A percentile compares a stretch with the other conserved stretches of the same genome.
Evolutionary conservation across 140 eudicot species (phyloP).

Genomic region (Erigeron philadelphicus): DNA sequence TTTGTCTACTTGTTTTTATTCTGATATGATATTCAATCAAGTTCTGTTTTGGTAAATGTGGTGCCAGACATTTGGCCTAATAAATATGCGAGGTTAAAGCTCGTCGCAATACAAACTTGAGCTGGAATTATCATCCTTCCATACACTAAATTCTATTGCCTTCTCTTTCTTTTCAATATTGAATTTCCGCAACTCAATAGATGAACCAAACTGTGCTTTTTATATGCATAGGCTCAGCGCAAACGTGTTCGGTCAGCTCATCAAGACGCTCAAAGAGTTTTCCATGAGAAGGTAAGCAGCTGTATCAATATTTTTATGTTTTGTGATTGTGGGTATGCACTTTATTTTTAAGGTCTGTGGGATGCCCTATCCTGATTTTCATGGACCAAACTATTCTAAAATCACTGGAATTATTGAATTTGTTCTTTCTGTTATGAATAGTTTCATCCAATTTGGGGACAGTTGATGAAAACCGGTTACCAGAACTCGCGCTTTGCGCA

Average conservation of each 20-base stretch:
- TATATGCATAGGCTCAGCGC: slow-evolving; percentile 27
- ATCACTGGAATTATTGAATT: background rate
- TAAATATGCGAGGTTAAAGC: background rate
- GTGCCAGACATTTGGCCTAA: background rate
- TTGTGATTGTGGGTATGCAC: background rate
- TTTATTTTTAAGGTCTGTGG: background rate
- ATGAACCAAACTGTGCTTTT: background rate
- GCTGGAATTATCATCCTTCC: background rate
- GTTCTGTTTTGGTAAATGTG: background rate
- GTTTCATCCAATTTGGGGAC: slow-evolving; percentile 97
- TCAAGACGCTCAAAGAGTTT: slow-evolving; percentile 61
- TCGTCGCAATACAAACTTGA: too few relatives aligned
- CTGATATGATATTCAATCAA: background rate
- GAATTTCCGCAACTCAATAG: background rate
- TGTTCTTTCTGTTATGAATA: slow-evolving; percentile 20
- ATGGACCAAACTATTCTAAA: background rate
- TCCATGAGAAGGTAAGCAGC: slow-evolving; percentile 64
- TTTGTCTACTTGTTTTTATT: background rate
- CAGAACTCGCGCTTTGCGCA: slow-evolving; percentile 93
- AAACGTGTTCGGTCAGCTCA: slow-evolving; percentile 60
- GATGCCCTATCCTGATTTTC: background rate
- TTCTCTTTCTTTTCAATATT: background rate
- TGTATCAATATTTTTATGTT: background rate
- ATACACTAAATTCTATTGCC: background rate
- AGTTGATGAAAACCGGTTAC: slow-evolving; percentile 93